These are phyloP conservation scores for Phycomyces blakesleeanus DNA, from an alignment of 192 early-diverging fungal species.

Conservation along the genomic window DNA sequence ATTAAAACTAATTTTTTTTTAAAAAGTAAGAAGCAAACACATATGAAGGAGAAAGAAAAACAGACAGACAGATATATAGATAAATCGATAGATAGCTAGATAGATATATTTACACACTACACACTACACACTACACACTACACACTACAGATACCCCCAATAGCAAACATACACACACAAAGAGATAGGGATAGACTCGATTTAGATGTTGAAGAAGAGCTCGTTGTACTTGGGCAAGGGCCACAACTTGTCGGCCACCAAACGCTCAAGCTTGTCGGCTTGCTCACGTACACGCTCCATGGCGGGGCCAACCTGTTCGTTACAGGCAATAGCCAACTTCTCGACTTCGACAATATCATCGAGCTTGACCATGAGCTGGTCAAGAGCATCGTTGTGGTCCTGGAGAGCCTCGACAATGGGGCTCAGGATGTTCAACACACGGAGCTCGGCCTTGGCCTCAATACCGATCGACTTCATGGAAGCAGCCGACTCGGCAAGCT, in stretches of 20 bases:
- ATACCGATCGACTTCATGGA: conserved; percentile 60
- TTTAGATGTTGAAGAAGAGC: conserved; percentile 71
- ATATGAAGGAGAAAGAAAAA: no score
- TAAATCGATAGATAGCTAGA: no score
- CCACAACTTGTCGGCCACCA: conserved; percentile 91
- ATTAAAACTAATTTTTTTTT: no score
- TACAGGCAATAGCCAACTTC: conserved; percentile 62
- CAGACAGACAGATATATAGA: no score
- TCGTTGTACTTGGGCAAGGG: conserved; percentile 96
- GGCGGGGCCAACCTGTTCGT: conserved; percentile 54
- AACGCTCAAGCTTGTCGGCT: conserved; percentile 72
- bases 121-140: no score
- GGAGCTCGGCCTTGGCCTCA: conserved; percentile 64
- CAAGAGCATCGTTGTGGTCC: conserved; percentile 54
- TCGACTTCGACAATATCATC: conserved; percentile 54
- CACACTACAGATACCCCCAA: no score
- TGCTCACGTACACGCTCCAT: conserved; percentile 69
- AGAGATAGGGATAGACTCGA: conserved; percentile 8
- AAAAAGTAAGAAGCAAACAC: no score
- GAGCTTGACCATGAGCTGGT: conserved; percentile 53
- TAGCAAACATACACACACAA: not conserved
- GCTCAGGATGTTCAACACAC: conserved; percentile 63
- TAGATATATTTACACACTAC: no score
- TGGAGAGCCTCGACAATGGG: conserved; percentile 58
- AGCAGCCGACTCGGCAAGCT: conserved; percentile 73